Evolutionary conservation across 345 rosid species (phyloP).

Genomic region (Murraya paniculata): DNA sequence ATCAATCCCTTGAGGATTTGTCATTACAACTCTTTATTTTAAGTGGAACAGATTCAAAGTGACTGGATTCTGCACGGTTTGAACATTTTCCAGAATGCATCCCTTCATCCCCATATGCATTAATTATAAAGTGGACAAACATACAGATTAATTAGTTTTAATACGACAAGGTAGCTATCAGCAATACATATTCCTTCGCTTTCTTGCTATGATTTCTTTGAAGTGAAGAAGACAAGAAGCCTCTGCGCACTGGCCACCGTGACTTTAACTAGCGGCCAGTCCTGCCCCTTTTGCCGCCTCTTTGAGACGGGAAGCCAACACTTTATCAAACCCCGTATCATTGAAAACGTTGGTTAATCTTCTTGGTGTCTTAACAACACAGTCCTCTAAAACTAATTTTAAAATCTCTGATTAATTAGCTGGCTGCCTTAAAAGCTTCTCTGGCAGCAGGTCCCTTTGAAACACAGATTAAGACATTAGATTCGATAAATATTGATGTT

Average conservation of each 20-base stretch:
- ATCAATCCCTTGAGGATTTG: constrained; percentile 33
- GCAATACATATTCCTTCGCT: constrained; percentile 32
- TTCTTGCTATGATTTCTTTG: constrained; percentile 37
- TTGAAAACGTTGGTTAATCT: constrained; percentile 48
- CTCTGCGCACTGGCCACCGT: constrained; percentile 45
- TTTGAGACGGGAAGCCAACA: constrained; percentile 51
- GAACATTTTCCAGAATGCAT: constrained; percentile 28
- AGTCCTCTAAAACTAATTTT: constrained; percentile 54
- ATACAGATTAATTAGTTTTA: neutral
- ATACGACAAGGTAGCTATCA: neutral
- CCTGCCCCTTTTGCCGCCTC: constrained; percentile 28
- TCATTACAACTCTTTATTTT: constrained; percentile 29
- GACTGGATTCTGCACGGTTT: constrained; percentile 49
- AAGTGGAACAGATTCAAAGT: constrained; percentile 40
- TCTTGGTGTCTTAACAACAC: constrained; percentile 38
- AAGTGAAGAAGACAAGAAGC: constrained; percentile 47
- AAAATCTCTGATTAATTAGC: constrained; percentile 49
- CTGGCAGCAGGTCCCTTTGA: constrained; percentile 44
- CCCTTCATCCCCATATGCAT: constrained; percentile 45
- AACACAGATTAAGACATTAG: too few relatives aligned
- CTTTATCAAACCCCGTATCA: constrained; percentile 48
- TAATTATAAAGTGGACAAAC: neutral
- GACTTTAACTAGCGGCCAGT: constrained; percentile 42
- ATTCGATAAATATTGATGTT: too few relatives aligned
- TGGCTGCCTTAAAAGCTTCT: constrained; percentile 36